Base-by-base conservation (phyloP, 345 rosid genomes). In the Hibiscus mutabilis region DNA sequence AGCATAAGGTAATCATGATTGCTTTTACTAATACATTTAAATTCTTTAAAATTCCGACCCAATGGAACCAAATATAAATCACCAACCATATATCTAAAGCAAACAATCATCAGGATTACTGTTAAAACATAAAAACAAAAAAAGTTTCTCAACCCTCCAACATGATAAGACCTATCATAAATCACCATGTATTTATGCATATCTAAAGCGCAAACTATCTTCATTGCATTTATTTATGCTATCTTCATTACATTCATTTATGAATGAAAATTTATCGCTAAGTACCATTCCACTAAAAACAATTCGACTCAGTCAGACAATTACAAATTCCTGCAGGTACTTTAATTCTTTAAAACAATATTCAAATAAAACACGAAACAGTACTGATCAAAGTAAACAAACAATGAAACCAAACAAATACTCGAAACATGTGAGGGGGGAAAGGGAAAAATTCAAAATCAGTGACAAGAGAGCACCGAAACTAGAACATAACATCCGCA, bases 401-500 rank as follows among this genome's bases (percentile, higher is more conserved):
- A 44, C 53, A 14, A 65, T 14, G 55, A 65, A 66, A 65, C 3
- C 18, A 15, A 65, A 44, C 69, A 65, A 65, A 14, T 14, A 65
- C 55, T 6, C 33, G 9, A 22, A 66, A 22, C 1, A 24, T 44
- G 24, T 7, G 14, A 22, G 3, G 14, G 14, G 3, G 7, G 6
- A 22, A 40, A 35, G 10, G 2, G 13, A 19, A 64, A 42, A 21
- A 12, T 33, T 63, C n/a, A 40, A 40, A 64, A 64, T 40, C 51
- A 19, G 24, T 44, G 7, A 42, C 33, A 44, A 22, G 35, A 13
- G 3, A 65, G 6, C 27, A 49, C 31, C 18, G 24, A 65, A 13
- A 66, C 69, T 66, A 15, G 16, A 66, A 24, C 14, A 66, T 44
- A 44, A 46, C 35, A 46, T 66, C 24, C 46, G 69, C 56, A 66